Conservation (phyloP, 164 flowering plant genomes). For the Aristolochia californica region DNA sequence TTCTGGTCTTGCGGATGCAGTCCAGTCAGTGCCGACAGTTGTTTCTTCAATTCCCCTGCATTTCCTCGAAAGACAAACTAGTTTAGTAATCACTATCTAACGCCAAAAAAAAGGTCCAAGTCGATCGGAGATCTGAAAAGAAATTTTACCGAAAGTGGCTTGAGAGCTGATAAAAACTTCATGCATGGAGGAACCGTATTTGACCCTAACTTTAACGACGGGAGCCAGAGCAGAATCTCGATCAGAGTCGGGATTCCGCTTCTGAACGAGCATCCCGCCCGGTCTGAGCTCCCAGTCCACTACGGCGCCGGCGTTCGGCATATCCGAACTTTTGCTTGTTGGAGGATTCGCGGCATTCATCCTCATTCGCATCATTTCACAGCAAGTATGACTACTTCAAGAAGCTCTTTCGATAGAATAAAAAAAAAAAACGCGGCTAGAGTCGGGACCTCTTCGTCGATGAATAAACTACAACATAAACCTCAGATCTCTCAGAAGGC, state of each 20-base stretch:
- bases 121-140: not conserved
- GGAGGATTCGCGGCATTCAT: constrained; percentile 23
- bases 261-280: constrained; percentile 98
- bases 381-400: not conserved
- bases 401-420: not conserved
- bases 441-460: not conserved
- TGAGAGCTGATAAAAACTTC: constrained; percentile 70
- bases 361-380: constrained; percentile 57
- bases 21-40: constrained; percentile 64
- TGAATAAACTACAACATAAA: no score
- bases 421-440: no score
- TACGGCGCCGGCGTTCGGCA: constrained; percentile 9
- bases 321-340: constrained; percentile 13
- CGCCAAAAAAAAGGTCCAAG: no score
- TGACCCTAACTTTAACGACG: constrained; percentile 68
- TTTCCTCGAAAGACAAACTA: not conserved
- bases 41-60: constrained; percentile 89
- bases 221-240: constrained; percentile 37
- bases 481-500: not conserved
- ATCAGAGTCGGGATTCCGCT: constrained; percentile 45
- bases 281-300: constrained; percentile 85
- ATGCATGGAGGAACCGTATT: constrained; percentile 55
- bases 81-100: not conserved
- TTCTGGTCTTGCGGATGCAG: constrained; percentile 79
- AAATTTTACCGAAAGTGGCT: constrained; percentile 71